phyloP scores from a whole-genome alignment of 768 basidiomycete genomes.

The Cytidiella melzeri region DNA sequence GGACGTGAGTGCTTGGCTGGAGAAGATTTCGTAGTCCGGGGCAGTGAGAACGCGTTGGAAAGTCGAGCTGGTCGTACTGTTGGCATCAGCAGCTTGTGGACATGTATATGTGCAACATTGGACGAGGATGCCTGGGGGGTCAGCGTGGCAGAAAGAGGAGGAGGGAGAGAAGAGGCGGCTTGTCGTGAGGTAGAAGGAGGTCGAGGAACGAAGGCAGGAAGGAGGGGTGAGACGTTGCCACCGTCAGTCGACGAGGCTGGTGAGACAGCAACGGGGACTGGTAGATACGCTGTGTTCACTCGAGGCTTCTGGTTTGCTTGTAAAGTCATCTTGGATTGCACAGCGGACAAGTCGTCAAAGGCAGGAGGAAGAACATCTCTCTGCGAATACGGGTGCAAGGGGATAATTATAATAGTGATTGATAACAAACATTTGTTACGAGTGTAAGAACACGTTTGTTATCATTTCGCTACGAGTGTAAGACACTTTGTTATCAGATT shows the following conservation, averaged over 20 bases:
- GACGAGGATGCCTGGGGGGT: slow-evolving; percentile 15
- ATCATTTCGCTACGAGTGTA: no score
- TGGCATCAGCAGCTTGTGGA: slow-evolving; percentile 20
- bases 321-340: slow-evolving; percentile 7
- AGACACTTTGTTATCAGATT: no score
- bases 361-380: not conserved
- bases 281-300: slow-evolving; percentile 8
- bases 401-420: no score
- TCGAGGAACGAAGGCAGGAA: slow-evolving; percentile 5
- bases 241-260: slow-evolving; percentile 6
- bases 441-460: no score
- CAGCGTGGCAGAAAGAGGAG: slow-evolving; percentile 12
- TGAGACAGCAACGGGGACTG: slow-evolving; percentile 1
- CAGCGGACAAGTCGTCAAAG: not conserved
- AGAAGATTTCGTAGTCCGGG: slow-evolving; percentile 12
- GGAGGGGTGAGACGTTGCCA: slow-evolving; percentile 5
- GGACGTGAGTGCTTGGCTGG: slow-evolving; percentile 16
- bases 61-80: slow-evolving; percentile 16
- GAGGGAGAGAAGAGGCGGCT: slow-evolving; percentile 5
- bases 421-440: no score
- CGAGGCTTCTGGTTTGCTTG: slow-evolving; percentile 5
- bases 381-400: no score
- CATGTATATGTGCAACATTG: slow-evolving; percentile 3
- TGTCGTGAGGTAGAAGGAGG: slow-evolving; percentile 10
- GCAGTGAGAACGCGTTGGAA: not conserved